Percentiles rank a stretch among this genome's conserved stretches.
These are phyloP conservation scores for Mortierella hygrophila DNA, from an alignment of 192 early-diverging fungal genomes.

Conservation along the genomic window DNA sequence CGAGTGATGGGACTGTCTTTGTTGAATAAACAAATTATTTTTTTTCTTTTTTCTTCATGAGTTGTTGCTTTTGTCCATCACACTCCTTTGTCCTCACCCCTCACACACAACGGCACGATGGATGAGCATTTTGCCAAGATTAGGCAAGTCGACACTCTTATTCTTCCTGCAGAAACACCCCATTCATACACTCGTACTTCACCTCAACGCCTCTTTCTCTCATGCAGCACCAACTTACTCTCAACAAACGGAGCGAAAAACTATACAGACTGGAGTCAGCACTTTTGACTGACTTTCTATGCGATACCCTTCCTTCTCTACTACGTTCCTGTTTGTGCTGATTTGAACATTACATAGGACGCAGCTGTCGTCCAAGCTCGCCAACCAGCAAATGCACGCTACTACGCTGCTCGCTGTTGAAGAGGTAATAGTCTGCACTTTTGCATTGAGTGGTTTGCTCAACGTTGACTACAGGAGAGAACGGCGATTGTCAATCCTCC, in stretches of 20 bases:
- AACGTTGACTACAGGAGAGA: neutral
- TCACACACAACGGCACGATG: conserved; percentile 46
- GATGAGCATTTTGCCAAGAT: conserved; percentile 72
- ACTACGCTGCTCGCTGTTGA: conserved; percentile 79
- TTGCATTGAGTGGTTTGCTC: neutral
- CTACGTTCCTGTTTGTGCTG: neutral
- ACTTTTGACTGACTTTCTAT: neutral
- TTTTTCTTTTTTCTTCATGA: neutral
- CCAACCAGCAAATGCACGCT: conserved; percentile 88
- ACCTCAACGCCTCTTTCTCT: too few species aligned
- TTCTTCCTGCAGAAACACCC: neutral
- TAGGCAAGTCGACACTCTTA: conserved; percentile 27
- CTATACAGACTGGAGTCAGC: neutral
- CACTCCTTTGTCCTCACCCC: conserved; percentile 1
- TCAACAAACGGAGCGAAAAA: neutral
- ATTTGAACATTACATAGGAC: conserved; percentile 40
- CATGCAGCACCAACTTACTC: too few species aligned
- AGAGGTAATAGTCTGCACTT: conserved; percentile 54
- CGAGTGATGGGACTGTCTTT: neutral
- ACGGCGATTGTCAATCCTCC: neutral
- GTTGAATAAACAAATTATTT: neutral
- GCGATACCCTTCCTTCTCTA: neutral
- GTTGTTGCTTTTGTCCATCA: neutral
- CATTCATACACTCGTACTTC: neutral
- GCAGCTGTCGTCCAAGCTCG: conserved; percentile 82